Conservation (phyloP, 352 stramenopile genomes). For the Phytopythium chamaehyphon region DNA sequence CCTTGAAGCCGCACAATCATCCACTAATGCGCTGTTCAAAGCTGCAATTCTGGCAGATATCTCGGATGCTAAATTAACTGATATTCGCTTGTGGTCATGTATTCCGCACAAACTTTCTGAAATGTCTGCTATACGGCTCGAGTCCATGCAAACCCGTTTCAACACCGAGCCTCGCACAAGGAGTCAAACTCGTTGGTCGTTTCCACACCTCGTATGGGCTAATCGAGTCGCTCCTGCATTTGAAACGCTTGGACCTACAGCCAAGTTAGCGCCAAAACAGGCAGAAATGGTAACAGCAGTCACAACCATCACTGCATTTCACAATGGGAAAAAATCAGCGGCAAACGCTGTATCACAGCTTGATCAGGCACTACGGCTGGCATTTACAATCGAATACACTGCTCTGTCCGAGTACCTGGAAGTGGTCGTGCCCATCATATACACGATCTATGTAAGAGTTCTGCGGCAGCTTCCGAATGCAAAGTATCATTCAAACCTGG, state of each 20-base stretch:
- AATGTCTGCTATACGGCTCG: neutral
- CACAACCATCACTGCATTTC: neutral
- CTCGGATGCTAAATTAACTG: neutral
- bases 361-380: slow-evolving; percentile 4
- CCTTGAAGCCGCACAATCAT: neutral
- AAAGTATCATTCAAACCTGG: slow-evolving; percentile 28
- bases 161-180: neutral
- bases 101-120: neutral
- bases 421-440: slow-evolving; percentile 31
- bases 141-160: neutral
- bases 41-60: neutral
- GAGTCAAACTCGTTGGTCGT: too few relatives aligned
- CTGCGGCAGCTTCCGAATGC: slow-evolving; percentile 22
- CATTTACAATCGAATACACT: slow-evolving; percentile 37
- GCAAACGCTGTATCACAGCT: neutral
- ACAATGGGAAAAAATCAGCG: neutral
- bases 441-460: slow-evolving; percentile 20
- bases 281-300: neutral
- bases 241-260: too few relatives aligned
- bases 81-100: neutral
- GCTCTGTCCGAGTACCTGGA: slow-evolving; percentile 35
- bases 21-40: neutral
- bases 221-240: too few relatives aligned
- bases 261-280: too few relatives aligned
- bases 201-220: too few relatives aligned